Base-by-base conservation (phyloP, 139 green algal species). In the Closterium sp. region DNA sequence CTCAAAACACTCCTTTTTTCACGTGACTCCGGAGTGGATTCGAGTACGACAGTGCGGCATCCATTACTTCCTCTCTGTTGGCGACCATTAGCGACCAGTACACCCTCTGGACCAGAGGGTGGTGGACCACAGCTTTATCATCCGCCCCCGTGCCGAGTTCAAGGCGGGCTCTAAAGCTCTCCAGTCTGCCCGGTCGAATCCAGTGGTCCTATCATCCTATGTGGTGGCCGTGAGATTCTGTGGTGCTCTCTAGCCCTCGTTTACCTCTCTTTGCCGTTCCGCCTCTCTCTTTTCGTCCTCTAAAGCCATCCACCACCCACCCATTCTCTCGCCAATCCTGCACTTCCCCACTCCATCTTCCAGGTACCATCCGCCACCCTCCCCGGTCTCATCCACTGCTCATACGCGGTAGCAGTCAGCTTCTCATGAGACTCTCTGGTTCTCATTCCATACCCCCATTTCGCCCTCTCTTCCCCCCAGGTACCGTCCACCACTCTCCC, bases 11-110 rank as follows among this genome's bases (percentile, higher is more conserved):
- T n/a, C n/a, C n/a, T n/a, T n/a, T n/a, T n/a, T n/a, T n/a, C n/a
- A n/a, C n/a, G n/a, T n/a, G n/a, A n/a, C n/a, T n/a, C n/a, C n/a
- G 87, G 87, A 90, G 24, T 90, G 87, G 87, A 90, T 90, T 17
- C 87, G 87, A 27, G 62, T 90, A 21, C 24, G 87, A 21, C 87
- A 90, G 62, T 90, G 87, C 32, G 87, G 87, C 24, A 90, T 90
- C n/a, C 87, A 21, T 7, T 90, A 90, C 24, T 90, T 90, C 87
- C 62, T 85, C 27, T 85, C 87, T 2, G 87, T 85, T n/a, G 87
- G 87, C n/a, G n/a, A n/a, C n/a, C n/a, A n/a, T n/a, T n/a, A n/a
- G n/a, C n/a, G n/a, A n/a, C n/a, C n/a, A n/a, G n/a, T n/a, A n/a
- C n/a, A n/a, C n/a, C n/a, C n/a, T n/a, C n/a, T n/a, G 19, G 62